Base-by-base conservation (phyloP, 2,329 filamentous ascomycete species). In the Nigrospora osmanthi region DNA sequence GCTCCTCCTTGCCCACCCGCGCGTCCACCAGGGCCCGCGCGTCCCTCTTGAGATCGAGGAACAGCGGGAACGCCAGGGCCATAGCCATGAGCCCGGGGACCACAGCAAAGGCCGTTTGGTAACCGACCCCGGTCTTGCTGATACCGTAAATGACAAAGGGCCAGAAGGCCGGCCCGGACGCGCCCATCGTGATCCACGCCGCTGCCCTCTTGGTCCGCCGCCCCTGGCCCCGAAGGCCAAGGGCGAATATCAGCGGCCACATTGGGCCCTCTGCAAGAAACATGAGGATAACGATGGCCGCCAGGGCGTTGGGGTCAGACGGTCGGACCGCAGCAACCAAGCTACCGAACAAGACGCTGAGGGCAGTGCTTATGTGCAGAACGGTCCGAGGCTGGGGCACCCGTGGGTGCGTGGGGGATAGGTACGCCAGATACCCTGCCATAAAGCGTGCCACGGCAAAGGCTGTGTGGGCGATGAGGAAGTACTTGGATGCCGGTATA, bases 211-310 rank as follows among this genome's bases (percentile, higher is more conserved):
- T 94, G 4, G 85, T 89, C 52, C 87, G 76, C n/a, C 78, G 75
- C 0, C 89, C 89, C 41, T 94, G 78, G 1, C 89, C 88, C 3
- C 87, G 79, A 47, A 95, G 81, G 3, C 85, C 86, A 12, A 93
- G 75, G 4, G 86, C 81, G 53, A 89, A 89, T 48, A 93, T 82
- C 2, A 90, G 81, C 0, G 89, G 89, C 72, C 87, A 95, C 54
- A 88, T 79, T 42, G 89, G 87, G 0, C 83, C 86, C 61, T 91
- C 87, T 57, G 87, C 88, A 63, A 94, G 88, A 52, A 88, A 83
- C 51, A 86, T 85, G 28, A 90, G 55, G 35, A 83, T 71, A 3
- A 86, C 67, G 51, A 87, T 82, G n/a, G 79, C 70, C 19, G 70
- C 65, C 19, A 81, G 60, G 1, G 75, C 52, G 50, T 79, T 72